Base-by-base conservation (phyloP, 2,329 filamentous ascomycete genomes). In the Ciborinia camelliae region DNA sequence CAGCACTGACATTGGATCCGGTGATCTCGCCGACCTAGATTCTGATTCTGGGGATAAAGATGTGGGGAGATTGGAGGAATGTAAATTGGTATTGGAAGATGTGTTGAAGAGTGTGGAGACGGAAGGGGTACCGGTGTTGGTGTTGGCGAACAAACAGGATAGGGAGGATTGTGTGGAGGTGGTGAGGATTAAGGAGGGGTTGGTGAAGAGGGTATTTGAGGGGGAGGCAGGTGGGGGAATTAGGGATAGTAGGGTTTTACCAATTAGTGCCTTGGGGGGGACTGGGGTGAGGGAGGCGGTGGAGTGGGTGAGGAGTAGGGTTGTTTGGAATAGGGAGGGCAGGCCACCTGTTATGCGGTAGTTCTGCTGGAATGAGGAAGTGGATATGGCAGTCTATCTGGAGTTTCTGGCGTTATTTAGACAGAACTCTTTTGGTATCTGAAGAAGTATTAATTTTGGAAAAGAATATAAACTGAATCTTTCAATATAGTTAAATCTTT, bases 81-180 rank as follows among this genome's bases (percentile, higher is more conserved):
- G 95, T 76, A 85, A 90, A 37, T 81, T 92, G 51, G 93, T 97
- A 54, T 83, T 99, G 28, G 94, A 98, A 78, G 90, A 91, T 70
- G 93, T 98, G 57, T 80, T 99, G 72, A 89, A 92, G 75, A 88
- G 94, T 76, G 86, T 90, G 50, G 92, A 97, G 74, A 91, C 94
- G 2, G 91, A 92, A 72, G 94, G 95, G 15, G 92, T 99, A 67
- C 95, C 95, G 28, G 82, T 99, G 63, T 79, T 99, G 64, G 91
- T 99, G 57, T 80, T 99, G 69, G 95, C 95, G 67, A 99, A 99
- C 76, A 99, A 99, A 79, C 95, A 99, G 79, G 95, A 99, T 76
- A 82, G 94, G 2, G 95, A 99, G 78, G 95, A 98, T 77, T 98
- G 94, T 71, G 91, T 98, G 61, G 95, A 99, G 82, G 95, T 97